Evolutionary conservation across 495 filamentous ascomycete genomes (phyloP).

Genomic region (Tuber umbilicatum): DNA sequence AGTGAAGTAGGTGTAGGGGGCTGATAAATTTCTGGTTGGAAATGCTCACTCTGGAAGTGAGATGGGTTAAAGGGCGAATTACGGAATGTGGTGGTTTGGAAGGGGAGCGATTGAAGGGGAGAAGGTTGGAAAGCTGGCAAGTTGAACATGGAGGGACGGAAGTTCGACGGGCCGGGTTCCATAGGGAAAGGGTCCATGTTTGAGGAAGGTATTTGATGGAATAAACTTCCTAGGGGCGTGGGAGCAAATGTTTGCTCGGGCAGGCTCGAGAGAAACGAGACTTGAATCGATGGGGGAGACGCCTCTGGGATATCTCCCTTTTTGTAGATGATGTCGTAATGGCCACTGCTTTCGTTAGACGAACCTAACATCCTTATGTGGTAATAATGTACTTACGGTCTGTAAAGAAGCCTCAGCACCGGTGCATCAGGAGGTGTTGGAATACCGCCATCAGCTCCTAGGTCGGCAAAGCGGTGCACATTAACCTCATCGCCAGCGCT

Average conservation of each 20-base stretch:
- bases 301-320: conserved; percentile 43
- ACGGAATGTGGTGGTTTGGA: conserved; percentile 52
- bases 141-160: conserved; percentile 36
- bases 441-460: conserved; percentile 45
- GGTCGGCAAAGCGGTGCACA: conserved; percentile 60
- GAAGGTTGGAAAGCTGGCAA: conserved; percentile 32
- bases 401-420: conserved; percentile 55
- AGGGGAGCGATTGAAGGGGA: conserved; percentile 41
- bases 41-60: conserved; percentile 77
- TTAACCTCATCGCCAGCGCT: conserved; percentile 75
- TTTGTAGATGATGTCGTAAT: conserved; percentile 93
- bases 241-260: conserved; percentile 37
- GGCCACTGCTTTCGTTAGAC: conserved; percentile 53
- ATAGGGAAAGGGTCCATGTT: conserved; percentile 27
- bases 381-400: conserved; percentile 53
- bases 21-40: conserved; percentile 61
- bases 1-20: conserved; percentile 36
- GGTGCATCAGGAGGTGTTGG: conserved; percentile 45
- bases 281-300: conserved; percentile 30
- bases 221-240: conserved; percentile 28
- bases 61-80: conserved; percentile 72
- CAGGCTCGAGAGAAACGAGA: conserved; percentile 37
- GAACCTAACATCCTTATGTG: conserved; percentile 14
- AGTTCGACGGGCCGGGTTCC: conserved; percentile 36
- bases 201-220: conserved; percentile 25